Conservation (phyloP, 331 rosid genomes). For the Acacia pycnantha region DNA sequence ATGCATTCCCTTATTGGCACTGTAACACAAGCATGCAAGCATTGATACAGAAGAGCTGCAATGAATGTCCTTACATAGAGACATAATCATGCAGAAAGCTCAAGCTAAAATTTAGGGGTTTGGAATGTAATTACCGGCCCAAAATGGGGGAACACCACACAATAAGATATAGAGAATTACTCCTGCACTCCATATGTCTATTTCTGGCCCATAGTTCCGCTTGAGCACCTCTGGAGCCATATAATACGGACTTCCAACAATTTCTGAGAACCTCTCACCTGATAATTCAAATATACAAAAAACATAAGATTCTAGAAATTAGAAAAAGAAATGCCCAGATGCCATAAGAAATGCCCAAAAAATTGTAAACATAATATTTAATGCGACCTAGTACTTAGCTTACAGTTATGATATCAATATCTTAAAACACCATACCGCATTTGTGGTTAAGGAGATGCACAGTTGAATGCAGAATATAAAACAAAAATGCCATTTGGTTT, state of each 20-base stretch:
- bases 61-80: neutral
- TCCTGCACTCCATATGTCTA: slow-evolving; percentile 93
- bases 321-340: neutral
- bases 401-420: slow-evolving; percentile 9
- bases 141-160: slow-evolving; percentile 85
- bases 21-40: neutral
- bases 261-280: slow-evolving; percentile 85
- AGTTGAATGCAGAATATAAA: neutral
- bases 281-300: slow-evolving; percentile 27
- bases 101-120: neutral
- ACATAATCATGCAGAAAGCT: slow-evolving; percentile 8
- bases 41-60: neutral
- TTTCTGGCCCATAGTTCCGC: slow-evolving; percentile 84
- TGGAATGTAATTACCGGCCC: slow-evolving; percentile 65
- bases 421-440: neutral
- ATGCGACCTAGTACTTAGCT: neutral
- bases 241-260: slow-evolving; percentile 91
- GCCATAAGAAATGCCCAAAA: neutral
- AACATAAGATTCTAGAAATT: slow-evolving; percentile 8
- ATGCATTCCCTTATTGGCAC: neutral
- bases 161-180: slow-evolving; percentile 75
- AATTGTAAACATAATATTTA: neutral
- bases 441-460: neutral
- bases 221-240: slow-evolving; percentile 94
- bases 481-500: neutral